Conservation (phyloP, 768 basidiomycete species). For the Tephrocybe sp. region DNA sequence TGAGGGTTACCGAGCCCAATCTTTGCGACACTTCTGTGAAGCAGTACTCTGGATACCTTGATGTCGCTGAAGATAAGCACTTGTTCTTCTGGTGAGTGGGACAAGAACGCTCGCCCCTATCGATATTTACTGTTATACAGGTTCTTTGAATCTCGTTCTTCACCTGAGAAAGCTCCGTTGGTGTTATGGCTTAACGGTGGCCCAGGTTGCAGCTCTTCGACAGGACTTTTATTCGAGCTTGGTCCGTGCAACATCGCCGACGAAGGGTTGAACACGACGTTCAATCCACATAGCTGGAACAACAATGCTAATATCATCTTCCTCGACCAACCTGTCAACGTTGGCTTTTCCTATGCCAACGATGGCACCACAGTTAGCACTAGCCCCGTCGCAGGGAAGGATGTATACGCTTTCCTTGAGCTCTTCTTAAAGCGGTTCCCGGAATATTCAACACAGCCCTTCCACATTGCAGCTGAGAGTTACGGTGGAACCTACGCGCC, state of each 20-base stretch:
- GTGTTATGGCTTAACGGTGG: slow-evolving; percentile 91
- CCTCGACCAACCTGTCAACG: slow-evolving; percentile 81
- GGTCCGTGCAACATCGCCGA: slow-evolving; percentile 81
- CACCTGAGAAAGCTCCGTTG: slow-evolving; percentile 76
- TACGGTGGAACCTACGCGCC: slow-evolving; percentile 82
- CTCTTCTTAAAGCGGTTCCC: slow-evolving; percentile 78
- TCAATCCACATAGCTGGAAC: slow-evolving; percentile 87
- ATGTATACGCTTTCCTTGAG: slow-evolving; percentile 84
- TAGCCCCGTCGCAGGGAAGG: slow-evolving; percentile 83
- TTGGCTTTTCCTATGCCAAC: slow-evolving; percentile 85
- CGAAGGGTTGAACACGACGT: slow-evolving; percentile 64
- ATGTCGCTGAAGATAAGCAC: slow-evolving; percentile 75
- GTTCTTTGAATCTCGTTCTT: slow-evolving; percentile 85
- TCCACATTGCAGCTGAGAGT: slow-evolving; percentile 81
- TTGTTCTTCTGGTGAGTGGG: slow-evolving; percentile 78
- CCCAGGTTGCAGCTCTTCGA: slow-evolving; percentile 68
- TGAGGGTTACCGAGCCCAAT: slow-evolving; percentile 64
- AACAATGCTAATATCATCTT: slow-evolving; percentile 72
- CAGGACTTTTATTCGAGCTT: slow-evolving; percentile 88
- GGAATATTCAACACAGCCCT: slow-evolving; percentile 63
- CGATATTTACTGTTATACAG: slow-evolving; percentile 30
- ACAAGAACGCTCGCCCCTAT: not conserved
- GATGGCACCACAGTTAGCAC: slow-evolving; percentile 73
- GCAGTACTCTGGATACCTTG: slow-evolving; percentile 82
- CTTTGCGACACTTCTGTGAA: slow-evolving; percentile 80